Evolutionary conservation across 768 basidiomycete genomes (phyloP), one percentile per base, ranked within the genome.

Genomic region (Phylloporus arenicola): DNA sequence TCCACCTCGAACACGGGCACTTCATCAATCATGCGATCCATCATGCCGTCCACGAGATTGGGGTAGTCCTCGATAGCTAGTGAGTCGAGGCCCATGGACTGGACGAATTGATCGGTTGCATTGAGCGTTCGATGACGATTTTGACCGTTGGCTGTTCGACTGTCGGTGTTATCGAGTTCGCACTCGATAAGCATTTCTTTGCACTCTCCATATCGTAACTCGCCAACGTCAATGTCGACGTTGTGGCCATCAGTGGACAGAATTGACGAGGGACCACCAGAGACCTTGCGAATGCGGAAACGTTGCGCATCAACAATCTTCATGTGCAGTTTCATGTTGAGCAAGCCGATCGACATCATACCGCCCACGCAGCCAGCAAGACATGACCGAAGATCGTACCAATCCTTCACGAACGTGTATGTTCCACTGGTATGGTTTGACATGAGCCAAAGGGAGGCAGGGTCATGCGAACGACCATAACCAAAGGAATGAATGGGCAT

Each of bases 341-440:
- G 75, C 50, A 96, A 68, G 1, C 90, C 96, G 55, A 98, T 93
- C 25, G 88, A 91, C 85, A 97, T 88, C 83, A 98, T 87, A 1
- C 94, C 95, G 6, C 95, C 96, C 14, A 98, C 78, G 63, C 92
- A 92, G 5, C 96, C 96, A 6, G 94, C 92, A 29, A 99, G 78
- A 55, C 92, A 88, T 60, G 88, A 84, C 20, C 90, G 84, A 27
- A 98, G 82, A 67, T 97, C 91, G 65, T 97, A 94, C 88, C 94
- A 97, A 64, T 96, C 95, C 70, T 89, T 90, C 53, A 97, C 92
- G 60, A 96, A 99, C 4, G 94, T 97, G 72, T 98, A 98, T 25
- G 93, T 96, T 22, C 96, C 96, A 56, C 83, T 83, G 3, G 96
- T 97, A 67, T 98, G 93, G 68, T 97, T 98, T 10, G 94, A 97